phyloP scores from a whole-genome alignment of 257 asterid species.

The Solanum ossicruentum region DNA sequence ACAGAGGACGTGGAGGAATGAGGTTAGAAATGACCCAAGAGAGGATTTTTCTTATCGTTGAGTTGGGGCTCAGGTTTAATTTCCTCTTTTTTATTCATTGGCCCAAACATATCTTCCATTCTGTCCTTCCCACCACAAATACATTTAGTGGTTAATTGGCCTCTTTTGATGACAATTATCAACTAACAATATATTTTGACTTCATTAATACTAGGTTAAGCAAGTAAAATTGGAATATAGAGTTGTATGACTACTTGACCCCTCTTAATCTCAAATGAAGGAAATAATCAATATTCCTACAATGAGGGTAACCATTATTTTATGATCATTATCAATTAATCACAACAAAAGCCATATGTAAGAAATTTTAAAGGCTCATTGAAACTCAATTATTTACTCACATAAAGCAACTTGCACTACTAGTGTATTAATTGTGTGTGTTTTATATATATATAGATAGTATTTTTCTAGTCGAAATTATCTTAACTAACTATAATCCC shows the following conservation, averaged over 20 bases:
- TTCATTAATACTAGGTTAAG: background rate
- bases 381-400: no score
- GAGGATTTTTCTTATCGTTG: constrained; percentile 34
- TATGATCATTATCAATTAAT: no score
- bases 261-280: background rate
- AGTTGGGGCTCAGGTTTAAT: constrained; percentile 28
- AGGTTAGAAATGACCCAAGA: background rate
- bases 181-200: background rate
- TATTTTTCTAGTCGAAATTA: no score
- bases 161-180: no score
- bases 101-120: background rate
- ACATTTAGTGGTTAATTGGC: no score
- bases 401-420: background rate
- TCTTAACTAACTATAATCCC: background rate
- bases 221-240: background rate
- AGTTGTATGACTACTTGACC: no score
- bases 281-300: no score
- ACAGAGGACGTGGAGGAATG: constrained; percentile 3
- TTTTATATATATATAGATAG: no score
- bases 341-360: no score
- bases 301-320: no score
- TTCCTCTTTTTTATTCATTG: background rate
- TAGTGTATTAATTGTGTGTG: no score
- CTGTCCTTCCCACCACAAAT: background rate
- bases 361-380: no score